A percentile compares a stretch with the other conserved stretches of the same genome.
phyloP scores from a whole-genome alignment of 352 stramenopile species.

The Phytophthora cryptogea region DNA sequence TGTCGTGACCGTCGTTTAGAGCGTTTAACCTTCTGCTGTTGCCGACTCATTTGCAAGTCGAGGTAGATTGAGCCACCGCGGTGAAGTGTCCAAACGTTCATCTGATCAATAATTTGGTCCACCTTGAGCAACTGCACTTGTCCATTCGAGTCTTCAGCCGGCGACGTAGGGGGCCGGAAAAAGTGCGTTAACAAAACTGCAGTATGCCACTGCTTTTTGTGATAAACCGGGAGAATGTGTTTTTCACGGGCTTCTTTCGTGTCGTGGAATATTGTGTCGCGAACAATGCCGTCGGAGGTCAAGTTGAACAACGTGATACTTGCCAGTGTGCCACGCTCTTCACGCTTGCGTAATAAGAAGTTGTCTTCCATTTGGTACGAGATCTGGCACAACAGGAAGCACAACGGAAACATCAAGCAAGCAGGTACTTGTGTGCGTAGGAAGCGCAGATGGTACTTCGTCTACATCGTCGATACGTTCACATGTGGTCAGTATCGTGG shows the following conservation, averaged over 20 bases:
- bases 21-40: slow-evolving; percentile 83
- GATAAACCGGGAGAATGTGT: slow-evolving; percentile 81
- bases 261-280: slow-evolving; percentile 87
- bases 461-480: slow-evolving; percentile 41
- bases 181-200: slow-evolving; percentile 86
- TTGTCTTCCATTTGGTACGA: slow-evolving; percentile 90
- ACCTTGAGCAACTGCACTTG: slow-evolving; percentile 87
- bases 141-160: slow-evolving; percentile 69
- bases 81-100: slow-evolving; percentile 87
- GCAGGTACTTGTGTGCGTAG: slow-evolving; percentile 81
- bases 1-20: slow-evolving; percentile 46
- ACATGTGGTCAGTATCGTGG: slow-evolving; percentile 18
- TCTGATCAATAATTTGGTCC: slow-evolving; percentile 87
- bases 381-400: slow-evolving; percentile 87
- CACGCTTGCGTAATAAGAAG: slow-evolving; percentile 75
- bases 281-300: slow-evolving; percentile 86
- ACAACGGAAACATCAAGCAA: slow-evolving; percentile 82
- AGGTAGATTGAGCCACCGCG: slow-evolving; percentile 86
- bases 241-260: slow-evolving; percentile 87
- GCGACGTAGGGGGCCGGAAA: slow-evolving; percentile 72
- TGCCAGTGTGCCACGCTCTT: slow-evolving; percentile 79
- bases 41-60: slow-evolving; percentile 86
- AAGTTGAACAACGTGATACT: slow-evolving; percentile 86
- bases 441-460: slow-evolving; percentile 86
- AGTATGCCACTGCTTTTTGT: slow-evolving; percentile 89